Percentiles rank a stretch among this genome's conserved stretches.
Conservation (phyloP, 2,329 filamentous ascomycete species). For the Triangularia verruculosa region DNA sequence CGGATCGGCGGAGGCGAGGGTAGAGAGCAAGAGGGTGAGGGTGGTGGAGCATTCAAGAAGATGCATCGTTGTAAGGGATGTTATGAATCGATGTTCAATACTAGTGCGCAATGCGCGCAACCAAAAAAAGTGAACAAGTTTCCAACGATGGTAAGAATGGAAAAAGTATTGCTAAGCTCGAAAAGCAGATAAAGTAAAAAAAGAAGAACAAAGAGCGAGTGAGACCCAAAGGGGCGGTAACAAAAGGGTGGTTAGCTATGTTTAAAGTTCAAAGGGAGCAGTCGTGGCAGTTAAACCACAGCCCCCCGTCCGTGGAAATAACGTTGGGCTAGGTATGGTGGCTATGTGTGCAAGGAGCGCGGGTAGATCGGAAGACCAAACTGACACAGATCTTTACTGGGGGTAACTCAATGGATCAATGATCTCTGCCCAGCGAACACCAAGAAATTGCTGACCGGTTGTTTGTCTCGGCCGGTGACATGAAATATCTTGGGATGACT, state of each 20-base stretch:
- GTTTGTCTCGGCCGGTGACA: conserved; percentile 1
- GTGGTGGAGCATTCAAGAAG: conserved; percentile 9
- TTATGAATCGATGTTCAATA: neutral
- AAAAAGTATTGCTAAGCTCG: neutral
- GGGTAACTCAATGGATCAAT: neutral
- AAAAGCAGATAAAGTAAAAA: neutral
- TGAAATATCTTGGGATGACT: neutral
- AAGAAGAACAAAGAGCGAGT: neutral
- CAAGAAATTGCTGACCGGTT: neutral
- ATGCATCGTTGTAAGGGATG: conserved; percentile 19
- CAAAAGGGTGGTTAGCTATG: too few species aligned
- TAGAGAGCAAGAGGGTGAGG: conserved; percentile 17
- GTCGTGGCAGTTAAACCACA: too few species aligned
- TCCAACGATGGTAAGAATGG: neutral
- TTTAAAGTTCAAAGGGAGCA: neutral
- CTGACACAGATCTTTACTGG: too few species aligned
- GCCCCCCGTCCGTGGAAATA: neutral
- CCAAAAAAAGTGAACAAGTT: neutral
- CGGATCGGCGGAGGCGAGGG: conserved; percentile 19
- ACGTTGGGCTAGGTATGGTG: neutral
- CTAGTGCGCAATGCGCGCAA: neutral
- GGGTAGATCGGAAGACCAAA: neutral
- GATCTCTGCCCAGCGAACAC: neutral
- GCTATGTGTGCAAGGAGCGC: too few species aligned
- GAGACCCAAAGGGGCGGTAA: neutral